Evolutionary conservation across 345 rosid species (phyloP).

Genomic region (Erucastrum elatum): DNA sequence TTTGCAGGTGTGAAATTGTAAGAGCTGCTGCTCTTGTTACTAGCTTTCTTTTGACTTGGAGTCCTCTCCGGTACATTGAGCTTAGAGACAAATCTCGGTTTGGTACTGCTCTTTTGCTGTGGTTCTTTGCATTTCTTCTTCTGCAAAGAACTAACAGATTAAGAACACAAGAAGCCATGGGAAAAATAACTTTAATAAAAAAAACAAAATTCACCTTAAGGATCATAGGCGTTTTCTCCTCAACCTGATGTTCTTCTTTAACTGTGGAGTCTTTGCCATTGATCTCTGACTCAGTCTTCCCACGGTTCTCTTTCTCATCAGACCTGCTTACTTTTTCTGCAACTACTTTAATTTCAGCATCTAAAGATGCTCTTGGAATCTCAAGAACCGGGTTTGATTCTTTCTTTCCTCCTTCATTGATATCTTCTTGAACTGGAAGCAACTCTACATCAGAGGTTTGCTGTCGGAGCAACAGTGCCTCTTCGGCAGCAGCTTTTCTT

Average conservation of each 20-base stretch:
- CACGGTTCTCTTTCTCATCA: constrained; percentile 46
- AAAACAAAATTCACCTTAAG: constrained; percentile 45
- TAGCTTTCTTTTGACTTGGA: constrained; percentile 48
- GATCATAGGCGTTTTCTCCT: constrained; percentile 39
- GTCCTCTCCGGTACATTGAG: constrained; percentile 43
- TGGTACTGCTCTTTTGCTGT: constrained; percentile 43
- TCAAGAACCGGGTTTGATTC: constrained; percentile 1
- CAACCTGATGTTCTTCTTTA: constrained; percentile 8
- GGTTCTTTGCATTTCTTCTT: constrained; percentile 45
- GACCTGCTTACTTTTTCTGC: constrained; percentile 30
- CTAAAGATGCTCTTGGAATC: no score
- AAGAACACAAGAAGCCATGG: constrained; percentile 17
- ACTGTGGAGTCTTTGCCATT: constrained; percentile 10
- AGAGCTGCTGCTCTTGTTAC: constrained; percentile 49
- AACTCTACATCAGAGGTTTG: constrained; percentile 17
- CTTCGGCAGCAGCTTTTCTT: constrained; percentile 60
- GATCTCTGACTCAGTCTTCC: constrained; percentile 16
- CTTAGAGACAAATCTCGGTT: constrained; percentile 36
- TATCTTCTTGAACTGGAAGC: constrained; percentile 22
- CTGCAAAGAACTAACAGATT: constrained; percentile 4
- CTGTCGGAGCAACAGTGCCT: constrained; percentile 65
- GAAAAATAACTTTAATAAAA: background rate
- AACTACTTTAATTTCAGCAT: background rate
- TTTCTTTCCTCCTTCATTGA: constrained; percentile 14
- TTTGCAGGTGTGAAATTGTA: constrained; percentile 68